Conservation (phyloP, 768 basidiomycete genomes). For the Lentinula raphanica region DNA sequence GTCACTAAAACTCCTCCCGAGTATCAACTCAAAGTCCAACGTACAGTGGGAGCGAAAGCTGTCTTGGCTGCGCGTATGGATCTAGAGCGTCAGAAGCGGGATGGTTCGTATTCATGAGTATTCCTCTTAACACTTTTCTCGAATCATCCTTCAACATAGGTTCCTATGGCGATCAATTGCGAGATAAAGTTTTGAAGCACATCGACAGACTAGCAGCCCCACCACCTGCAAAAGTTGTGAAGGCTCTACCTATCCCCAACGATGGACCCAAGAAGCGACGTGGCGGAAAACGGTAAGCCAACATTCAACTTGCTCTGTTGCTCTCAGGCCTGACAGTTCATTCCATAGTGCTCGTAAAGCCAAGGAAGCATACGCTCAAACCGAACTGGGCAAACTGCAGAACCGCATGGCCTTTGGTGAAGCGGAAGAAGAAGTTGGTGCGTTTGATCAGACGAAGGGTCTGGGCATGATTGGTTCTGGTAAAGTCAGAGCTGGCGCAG, state of each 20-base stretch:
- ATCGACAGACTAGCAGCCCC: constrained; percentile 90
- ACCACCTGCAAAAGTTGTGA: constrained; percentile 87
- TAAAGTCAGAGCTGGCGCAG: constrained; percentile 81
- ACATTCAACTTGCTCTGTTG: not conserved
- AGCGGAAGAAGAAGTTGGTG: constrained; percentile 92
- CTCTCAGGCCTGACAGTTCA: not conserved
- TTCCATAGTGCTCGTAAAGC: constrained; percentile 81
- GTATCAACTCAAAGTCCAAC: constrained; percentile 86
- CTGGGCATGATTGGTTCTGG: constrained; percentile 97
- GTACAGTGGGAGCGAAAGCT: constrained; percentile 90
- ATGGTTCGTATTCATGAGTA: constrained; percentile 51
- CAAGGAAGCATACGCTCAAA: constrained; percentile 97
- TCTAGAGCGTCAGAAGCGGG: constrained; percentile 74
- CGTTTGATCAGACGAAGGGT: constrained; percentile 96
- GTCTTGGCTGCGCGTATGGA: constrained; percentile 92
- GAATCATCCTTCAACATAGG: constrained; percentile 33
- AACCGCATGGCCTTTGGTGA: constrained; percentile 96
- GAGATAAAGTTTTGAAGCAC: constrained; percentile 89
- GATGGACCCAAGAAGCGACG: constrained; percentile 95
- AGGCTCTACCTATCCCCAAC: constrained; percentile 90
- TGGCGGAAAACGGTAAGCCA: constrained; percentile 82
- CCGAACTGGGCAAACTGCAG: constrained; percentile 93
- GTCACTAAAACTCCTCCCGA: constrained; percentile 84
- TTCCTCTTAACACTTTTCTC: constrained; percentile 1
- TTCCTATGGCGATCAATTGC: constrained; percentile 72